These are phyloP conservation scores for Colletotrichum tofieldiae DNA, from an alignment of 2,329 filamentous ascomycete genomes.

Conservation along the genomic window DNA sequence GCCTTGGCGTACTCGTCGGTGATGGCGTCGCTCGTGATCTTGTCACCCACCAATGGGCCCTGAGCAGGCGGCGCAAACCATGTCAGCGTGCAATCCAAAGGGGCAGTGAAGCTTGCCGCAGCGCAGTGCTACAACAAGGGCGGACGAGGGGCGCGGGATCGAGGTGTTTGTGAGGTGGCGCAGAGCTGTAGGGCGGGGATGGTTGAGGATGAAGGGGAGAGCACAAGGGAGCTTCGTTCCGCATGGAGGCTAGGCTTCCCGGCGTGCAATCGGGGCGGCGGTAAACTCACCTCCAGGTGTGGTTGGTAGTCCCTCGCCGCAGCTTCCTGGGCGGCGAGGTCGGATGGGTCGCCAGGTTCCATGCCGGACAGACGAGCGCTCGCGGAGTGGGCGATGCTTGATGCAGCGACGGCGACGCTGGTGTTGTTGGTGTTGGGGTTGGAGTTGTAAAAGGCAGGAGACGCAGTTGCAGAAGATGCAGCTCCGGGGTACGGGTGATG, in stretches of 20 bases:
- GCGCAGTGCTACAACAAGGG: neutral
- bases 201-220: slow-evolving; percentile 30
- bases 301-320: slow-evolving; percentile 73
- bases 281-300: slow-evolving; percentile 65
- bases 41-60: slow-evolving; percentile 88
- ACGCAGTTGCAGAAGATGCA: slow-evolving; percentile 27
- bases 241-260: slow-evolving; percentile 6
- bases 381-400: slow-evolving; percentile 54
- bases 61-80: slow-evolving; percentile 58
- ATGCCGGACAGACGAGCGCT: slow-evolving; percentile 46
- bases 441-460: slow-evolving; percentile 41
- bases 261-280: neutral
- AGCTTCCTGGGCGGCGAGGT: slow-evolving; percentile 72
- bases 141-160: neutral
- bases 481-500: slow-evolving; percentile 23
- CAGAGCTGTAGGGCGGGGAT: slow-evolving; percentile 13
- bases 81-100: neutral
- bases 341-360: slow-evolving; percentile 52
- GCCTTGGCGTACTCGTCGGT: slow-evolving; percentile 90
- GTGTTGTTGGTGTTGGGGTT: slow-evolving; percentile 25
- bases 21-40: slow-evolving; percentile 83
- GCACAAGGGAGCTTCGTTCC: slow-evolving; percentile 7
- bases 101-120: too few species aligned
- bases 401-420: slow-evolving; percentile 12
- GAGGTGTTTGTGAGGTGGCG: neutral